These are phyloP conservation scores for Pinus taeda DNA, from an alignment of 75 land plant species.

Conservation along the genomic window DNA sequence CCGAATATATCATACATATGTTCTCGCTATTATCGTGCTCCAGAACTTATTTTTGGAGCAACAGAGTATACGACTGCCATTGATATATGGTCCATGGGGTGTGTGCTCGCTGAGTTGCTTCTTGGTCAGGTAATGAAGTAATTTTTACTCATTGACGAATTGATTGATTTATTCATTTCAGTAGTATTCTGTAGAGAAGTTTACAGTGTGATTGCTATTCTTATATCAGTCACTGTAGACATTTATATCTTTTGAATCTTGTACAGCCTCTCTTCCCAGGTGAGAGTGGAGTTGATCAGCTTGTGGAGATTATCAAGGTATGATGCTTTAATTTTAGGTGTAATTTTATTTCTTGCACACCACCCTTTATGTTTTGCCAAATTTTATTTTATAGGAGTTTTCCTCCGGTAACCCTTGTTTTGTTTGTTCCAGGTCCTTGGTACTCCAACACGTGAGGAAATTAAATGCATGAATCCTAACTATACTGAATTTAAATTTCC, in stretches of 20 bases:
- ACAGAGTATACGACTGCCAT: slow-evolving; percentile 86
- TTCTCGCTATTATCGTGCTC: slow-evolving; percentile 84
- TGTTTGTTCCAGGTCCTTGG: slow-evolving; percentile 62
- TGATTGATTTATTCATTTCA: no score
- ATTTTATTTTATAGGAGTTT: background rate
- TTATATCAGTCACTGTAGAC: background rate
- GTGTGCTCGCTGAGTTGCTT: slow-evolving; percentile 79
- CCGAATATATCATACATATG: slow-evolving; percentile 82
- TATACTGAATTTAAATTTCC: slow-evolving; percentile 83
- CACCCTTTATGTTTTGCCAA: background rate
- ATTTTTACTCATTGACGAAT: no score
- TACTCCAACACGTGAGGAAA: slow-evolving; percentile 86
- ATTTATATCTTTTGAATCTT: background rate
- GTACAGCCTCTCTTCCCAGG: slow-evolving; percentile 83
- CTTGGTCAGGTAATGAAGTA: slow-evolving; percentile 65
- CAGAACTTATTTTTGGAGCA: slow-evolving; percentile 84
- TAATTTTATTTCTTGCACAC: background rate
- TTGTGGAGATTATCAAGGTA: slow-evolving; percentile 86
- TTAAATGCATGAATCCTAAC: slow-evolving; percentile 90
- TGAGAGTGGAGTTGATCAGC: slow-evolving; percentile 87
- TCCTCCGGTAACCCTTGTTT: background rate
- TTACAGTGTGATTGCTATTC: background rate
- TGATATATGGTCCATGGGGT: slow-evolving; percentile 80
- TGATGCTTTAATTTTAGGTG: background rate
- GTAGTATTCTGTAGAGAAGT: background rate